Percentiles rank a stretch among this genome's conserved stretches.
phyloP scores from a whole-genome alignment of 768 basidiomycete genomes.

The Pleurotus sapidus region DNA sequence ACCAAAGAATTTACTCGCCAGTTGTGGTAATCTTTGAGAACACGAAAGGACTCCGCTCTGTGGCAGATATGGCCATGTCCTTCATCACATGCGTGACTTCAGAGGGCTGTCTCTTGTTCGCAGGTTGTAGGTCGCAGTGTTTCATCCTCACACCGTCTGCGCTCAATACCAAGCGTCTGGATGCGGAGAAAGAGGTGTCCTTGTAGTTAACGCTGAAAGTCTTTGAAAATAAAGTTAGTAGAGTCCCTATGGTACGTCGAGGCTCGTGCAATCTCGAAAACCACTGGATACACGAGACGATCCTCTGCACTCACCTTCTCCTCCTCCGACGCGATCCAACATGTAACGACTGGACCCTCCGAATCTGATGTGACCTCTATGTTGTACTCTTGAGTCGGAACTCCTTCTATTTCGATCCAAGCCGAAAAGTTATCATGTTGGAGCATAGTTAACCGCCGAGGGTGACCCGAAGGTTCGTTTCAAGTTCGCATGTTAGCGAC shows the following conservation, averaged over 20 bases:
- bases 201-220: background rate
- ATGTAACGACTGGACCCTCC: constrained; percentile 17
- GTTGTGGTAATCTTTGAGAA: constrained; percentile 9
- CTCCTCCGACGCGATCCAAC: constrained; percentile 27
- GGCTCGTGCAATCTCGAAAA: too few species aligned
- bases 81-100: background rate
- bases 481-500: too few species aligned
- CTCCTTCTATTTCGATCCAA: constrained; percentile 14
- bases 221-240: background rate
- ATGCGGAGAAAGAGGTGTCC: too few species aligned
- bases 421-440: constrained; percentile 1
- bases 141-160: too few species aligned
- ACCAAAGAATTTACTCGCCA: background rate
- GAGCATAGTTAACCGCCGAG: background rate
- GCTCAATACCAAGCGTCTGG: too few species aligned
- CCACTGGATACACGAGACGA: too few species aligned
- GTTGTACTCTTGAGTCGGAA: constrained; percentile 16
- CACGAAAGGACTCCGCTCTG: background rate
- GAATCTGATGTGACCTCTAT: constrained; percentile 7
- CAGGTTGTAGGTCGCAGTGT: too few species aligned
- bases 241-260: background rate
- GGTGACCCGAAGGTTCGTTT: too few species aligned
- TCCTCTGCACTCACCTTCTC: constrained; percentile 16
- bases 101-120: too few species aligned
- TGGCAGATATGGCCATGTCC: background rate